Percentiles rank a stretch among this genome's conserved stretches.
Conservation (phyloP, 257 asterid genomes). For the Solanum sejunctum region DNA sequence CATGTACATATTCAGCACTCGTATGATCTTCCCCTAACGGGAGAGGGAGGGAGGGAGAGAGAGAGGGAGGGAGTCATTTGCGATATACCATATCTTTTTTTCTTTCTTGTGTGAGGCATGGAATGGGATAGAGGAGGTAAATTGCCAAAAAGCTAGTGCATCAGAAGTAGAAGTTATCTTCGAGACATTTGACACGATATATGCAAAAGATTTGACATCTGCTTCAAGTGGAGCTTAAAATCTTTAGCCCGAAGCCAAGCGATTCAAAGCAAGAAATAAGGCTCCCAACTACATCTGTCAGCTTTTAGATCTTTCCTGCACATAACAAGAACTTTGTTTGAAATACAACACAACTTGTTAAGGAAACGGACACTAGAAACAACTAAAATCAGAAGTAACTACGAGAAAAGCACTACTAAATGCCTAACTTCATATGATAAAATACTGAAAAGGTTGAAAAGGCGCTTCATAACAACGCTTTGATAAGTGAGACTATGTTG, state of each 20-base stretch:
- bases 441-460: not conserved
- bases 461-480: not conserved
- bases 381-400: not conserved
- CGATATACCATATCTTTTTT: not conserved
- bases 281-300: constrained; percentile 6
- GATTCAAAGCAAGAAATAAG: not conserved
- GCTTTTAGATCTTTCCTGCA: constrained; percentile 20
- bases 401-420: not conserved
- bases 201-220: not conserved
- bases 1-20: not conserved
- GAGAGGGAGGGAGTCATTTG: not conserved
- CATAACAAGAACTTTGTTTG: not conserved
- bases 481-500: not conserved
- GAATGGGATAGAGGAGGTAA: not conserved
- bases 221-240: not conserved
- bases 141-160: not conserved
- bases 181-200: not conserved
- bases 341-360: not conserved
- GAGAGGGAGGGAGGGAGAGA: not conserved
- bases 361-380: not conserved
- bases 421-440: not conserved
- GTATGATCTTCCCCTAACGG: not conserved
- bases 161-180: not conserved
- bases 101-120: no score
- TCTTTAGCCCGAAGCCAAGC: not conserved